Base-by-base conservation (phyloP, 2,329 filamentous ascomycete genomes). In the Fusarium caatingaense region DNA sequence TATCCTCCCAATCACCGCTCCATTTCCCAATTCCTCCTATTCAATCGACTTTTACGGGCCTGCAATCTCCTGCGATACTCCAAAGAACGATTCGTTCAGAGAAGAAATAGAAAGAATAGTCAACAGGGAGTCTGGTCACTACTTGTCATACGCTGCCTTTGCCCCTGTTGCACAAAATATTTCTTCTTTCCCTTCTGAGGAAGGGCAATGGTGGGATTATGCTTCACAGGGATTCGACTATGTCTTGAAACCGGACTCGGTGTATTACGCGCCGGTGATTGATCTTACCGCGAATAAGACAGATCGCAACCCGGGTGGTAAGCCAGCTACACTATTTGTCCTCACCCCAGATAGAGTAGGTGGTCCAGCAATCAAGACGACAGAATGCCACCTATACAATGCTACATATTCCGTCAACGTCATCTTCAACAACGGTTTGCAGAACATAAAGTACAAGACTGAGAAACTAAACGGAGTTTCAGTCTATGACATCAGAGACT, bases 21-120 rank as follows among this genome's bases (percentile, higher is more conserved):
- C 66, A 0, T 69, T 54, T 8, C 55, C 66, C 0, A 69, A 68
- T 4, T 64, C 60, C 0, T 68, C 64, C 6, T 68, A 69, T 2
- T 11, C 42, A 2, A 7, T 60, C 4, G 18, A 64, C 1, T 60
- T 60, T 8, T 34, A 60, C 2, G 66, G 64, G 1, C 66, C 64
- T 11, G 34, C 46, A 2, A 28, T 69, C 0, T 60, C 47, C 2
- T 69, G 66, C 15, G 12, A 1, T 2, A 11, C 8, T 0, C 49
- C 42, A 2, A 11, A 23, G 1, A 55, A 60, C 15, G 3, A 30
- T 1, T 4, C 18, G 6, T 15, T 47, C n/a, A 28, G 28, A 13
- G 4, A 30, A 13, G 1, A 11, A 11, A 7, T 12, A 28, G 25
- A 30, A 3, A 6, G 12, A 30, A 5, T 30, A 0, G 15, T 28